Evolutionary conservation across 2,329 filamentous ascomycete genomes (phyloP).

Genomic region (Sarocladium oryzae): DNA sequence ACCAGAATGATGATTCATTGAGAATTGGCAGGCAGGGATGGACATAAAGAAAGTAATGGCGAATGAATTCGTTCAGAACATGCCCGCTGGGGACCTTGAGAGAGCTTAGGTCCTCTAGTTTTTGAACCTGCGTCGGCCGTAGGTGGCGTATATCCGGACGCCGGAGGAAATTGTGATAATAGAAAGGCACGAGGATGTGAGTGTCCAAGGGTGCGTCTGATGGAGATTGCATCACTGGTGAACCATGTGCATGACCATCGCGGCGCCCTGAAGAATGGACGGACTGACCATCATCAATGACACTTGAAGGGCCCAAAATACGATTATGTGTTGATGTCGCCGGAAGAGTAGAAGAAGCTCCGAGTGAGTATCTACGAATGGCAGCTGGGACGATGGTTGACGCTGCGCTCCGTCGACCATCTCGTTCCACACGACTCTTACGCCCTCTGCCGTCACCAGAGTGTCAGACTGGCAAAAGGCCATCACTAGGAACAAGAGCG

Average conservation of each 20-base stretch:
- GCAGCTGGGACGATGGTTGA: no score
- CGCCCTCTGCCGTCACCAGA: no score
- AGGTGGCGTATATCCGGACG: not conserved
- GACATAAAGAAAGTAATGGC: slow-evolving; percentile 12
- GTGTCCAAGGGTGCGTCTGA: not conserved
- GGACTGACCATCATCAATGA: not conserved
- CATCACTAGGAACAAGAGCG: no score
- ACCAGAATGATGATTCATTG: slow-evolving; percentile 11
- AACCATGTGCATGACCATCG: not conserved
- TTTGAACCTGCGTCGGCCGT: not conserved
- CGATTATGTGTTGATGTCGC: not conserved
- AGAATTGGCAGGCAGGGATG: slow-evolving; percentile 11
- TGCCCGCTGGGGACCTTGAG: slow-evolving; percentile 4
- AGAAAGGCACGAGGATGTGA: not conserved
- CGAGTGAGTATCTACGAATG: not conserved
- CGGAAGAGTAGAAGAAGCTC: not conserved
- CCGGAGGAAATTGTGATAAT: not conserved
- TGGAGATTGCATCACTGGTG: not conserved
- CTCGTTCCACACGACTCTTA: not conserved
- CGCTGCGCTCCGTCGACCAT: not conserved
- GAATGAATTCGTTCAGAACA: slow-evolving; percentile 9
- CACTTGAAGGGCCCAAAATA: not conserved
- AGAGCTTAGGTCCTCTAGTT: not conserved
- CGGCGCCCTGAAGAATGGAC: not conserved
- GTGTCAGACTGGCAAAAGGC: no score